Conservation (phyloP, 495 filamentous ascomycete species). For the Xylaria cubensis region DNA sequence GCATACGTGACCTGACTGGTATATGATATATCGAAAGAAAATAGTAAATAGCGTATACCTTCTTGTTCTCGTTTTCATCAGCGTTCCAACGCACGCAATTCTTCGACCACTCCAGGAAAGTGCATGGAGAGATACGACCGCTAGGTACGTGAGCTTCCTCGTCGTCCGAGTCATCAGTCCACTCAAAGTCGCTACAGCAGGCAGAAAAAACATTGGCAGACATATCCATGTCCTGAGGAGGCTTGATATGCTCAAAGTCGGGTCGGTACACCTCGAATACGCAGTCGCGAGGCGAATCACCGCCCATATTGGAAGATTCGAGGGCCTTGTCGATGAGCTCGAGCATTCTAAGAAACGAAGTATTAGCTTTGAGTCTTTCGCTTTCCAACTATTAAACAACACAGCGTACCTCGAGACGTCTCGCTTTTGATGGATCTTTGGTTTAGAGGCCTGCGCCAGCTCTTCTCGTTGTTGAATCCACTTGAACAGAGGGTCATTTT, state of each 20-base stretch:
- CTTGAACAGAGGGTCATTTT: slow-evolving; percentile 27
- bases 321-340: slow-evolving; percentile 28
- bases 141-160: slow-evolving; percentile 30
- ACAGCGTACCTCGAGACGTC: slow-evolving; percentile 26
- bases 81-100: slow-evolving; percentile 26
- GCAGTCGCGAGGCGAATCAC: slow-evolving; percentile 26
- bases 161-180: slow-evolving; percentile 31
- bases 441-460: not conserved
- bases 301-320: slow-evolving; percentile 20
- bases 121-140: slow-evolving; percentile 34
- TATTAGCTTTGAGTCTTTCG: not conserved
- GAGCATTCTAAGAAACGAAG: slow-evolving; percentile 27
- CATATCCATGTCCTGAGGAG: slow-evolving; percentile 26
- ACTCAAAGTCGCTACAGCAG: slow-evolving; percentile 17
- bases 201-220: slow-evolving; percentile 13
- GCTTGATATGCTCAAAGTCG: slow-evolving; percentile 21
- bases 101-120: slow-evolving; percentile 31
- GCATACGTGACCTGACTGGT: not conserved
- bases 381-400: not conserved
- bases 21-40: not conserved
- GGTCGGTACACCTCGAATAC: slow-evolving; percentile 31
- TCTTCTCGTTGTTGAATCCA: slow-evolving; percentile 27
- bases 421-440: slow-evolving; percentile 9
- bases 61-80: slow-evolving; percentile 5
- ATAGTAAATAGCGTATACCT: slow-evolving; percentile 24